Percentiles rank a stretch among this genome's conserved stretches.
Conservation (phyloP, 1,139 yeast genomes). For the Kurtzmaniella quercitrusa region DNA sequence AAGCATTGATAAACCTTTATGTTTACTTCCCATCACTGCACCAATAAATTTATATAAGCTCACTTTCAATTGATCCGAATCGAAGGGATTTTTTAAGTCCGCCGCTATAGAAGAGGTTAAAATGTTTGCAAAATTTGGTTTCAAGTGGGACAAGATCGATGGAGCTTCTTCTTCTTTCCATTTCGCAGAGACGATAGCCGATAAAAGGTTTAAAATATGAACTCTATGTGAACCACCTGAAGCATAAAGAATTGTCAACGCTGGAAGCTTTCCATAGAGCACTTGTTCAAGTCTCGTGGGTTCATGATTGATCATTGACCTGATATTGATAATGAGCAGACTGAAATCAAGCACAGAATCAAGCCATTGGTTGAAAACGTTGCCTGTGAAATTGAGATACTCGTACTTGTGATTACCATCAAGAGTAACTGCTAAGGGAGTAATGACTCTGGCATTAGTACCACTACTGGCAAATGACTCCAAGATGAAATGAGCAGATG, state of each 20-base stretch:
- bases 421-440: conserved; percentile 40
- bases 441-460: conserved; percentile 44
- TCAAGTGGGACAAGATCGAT: conserved; percentile 77
- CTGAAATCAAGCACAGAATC: conserved; percentile 36
- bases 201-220: conserved; percentile 53
- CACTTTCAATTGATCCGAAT: conserved; percentile 52
- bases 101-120: conserved; percentile 55
- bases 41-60: conserved; percentile 68
- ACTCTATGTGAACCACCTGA: conserved; percentile 45
- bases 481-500: conserved; percentile 47
- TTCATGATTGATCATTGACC: conserved; percentile 43
- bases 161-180: conserved; percentile 62
- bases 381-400: background rate
- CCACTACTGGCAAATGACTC: conserved; percentile 13
- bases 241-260: conserved; percentile 58
- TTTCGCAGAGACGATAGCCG: conserved; percentile 56
- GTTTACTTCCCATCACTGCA: conserved; percentile 72
- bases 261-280: conserved; percentile 54
- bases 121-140: conserved; percentile 55
- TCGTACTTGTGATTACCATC: conserved; percentile 1
- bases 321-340: conserved; percentile 46
- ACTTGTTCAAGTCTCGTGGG: conserved; percentile 66
- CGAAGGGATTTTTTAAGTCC: conserved; percentile 60
- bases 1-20: conserved; percentile 80
- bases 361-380: conserved; percentile 35